Percentiles rank a stretch among this genome's conserved stretches.
Evolutionary conservation across 2,329 filamentous ascomycete genomes (phyloP).

Genomic region (Apiospora arundinis): DNA sequence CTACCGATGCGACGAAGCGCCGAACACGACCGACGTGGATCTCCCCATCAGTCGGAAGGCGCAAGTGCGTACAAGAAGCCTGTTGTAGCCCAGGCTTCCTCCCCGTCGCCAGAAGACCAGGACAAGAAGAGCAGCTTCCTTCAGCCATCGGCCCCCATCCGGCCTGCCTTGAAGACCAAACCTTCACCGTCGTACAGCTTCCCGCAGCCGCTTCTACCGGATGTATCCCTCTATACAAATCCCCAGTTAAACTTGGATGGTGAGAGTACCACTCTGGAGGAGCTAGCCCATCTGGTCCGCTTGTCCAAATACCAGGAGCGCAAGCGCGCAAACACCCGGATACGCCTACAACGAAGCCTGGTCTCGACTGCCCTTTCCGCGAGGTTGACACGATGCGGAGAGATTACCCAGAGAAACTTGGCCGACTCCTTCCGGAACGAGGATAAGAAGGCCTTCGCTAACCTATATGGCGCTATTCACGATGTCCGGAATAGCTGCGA

Average conservation of each 20-base stretch:
- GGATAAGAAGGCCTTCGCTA: slow-evolving; percentile 78
- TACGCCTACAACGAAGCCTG: slow-evolving; percentile 75
- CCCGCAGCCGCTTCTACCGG: slow-evolving; percentile 65
- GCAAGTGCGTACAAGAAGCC: slow-evolving; percentile 53
- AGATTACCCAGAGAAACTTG: slow-evolving; percentile 76
- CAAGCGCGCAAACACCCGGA: slow-evolving; percentile 75
- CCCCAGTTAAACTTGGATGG: slow-evolving; percentile 64
- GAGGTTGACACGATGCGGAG: slow-evolving; percentile 75
- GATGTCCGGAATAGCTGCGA: slow-evolving; percentile 81
- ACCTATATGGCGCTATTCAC: slow-evolving; percentile 77
- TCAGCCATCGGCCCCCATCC: slow-evolving; percentile 40
- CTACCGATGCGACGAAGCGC: slow-evolving; percentile 52
- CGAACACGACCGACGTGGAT: slow-evolving; percentile 44
- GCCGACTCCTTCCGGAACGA: slow-evolving; percentile 80
- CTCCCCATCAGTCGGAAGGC: slow-evolving; percentile 40
- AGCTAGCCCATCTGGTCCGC: slow-evolving; percentile 79
- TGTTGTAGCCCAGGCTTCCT: slow-evolving; percentile 52
- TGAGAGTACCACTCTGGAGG: slow-evolving; percentile 74
- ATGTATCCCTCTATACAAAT: slow-evolving; percentile 71
- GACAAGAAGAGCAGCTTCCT: slow-evolving; percentile 30
- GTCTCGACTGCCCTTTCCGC: slow-evolving; percentile 78
- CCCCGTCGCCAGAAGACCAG: slow-evolving; percentile 33
- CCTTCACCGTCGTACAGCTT: slow-evolving; percentile 49
- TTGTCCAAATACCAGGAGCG: slow-evolving; percentile 83
- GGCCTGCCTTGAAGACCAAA: slow-evolving; percentile 43